Evolutionary conservation across 208 protist species (phyloP), one percentile per base, ranked within the genome.

Genomic region (Leishmania martiniquensis): DNA sequence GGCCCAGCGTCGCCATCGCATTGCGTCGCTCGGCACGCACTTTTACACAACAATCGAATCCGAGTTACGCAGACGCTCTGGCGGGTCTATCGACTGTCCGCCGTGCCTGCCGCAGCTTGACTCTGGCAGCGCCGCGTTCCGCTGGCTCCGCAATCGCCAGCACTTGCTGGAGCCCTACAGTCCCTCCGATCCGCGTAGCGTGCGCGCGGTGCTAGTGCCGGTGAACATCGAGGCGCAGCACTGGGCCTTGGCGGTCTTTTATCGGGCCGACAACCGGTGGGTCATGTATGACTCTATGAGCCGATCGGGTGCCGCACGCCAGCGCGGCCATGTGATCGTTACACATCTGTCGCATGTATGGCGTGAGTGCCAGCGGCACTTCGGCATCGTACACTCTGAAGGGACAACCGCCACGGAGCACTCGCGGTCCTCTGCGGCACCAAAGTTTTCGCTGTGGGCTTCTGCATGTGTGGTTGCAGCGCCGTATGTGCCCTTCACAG

Each of bases 41-140:
- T 96, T 96, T 65, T 96, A 89, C 80, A 85, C 90, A 45, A 89
- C 90, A 72, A 88, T 96, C 57, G 77, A 91, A 71, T 75, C 83
- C 1, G 90, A 96, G 73, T 29, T 93, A 49, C 2, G 42, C 20
- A 1, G 32, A 15, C 12, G 13, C 4, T 32, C 13, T 10, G 6
- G 7, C 66, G 57, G 13, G 4, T 32, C 20, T 12, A 6, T 20
- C 15, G 4, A 42, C 42, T 13, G 25, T 47, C 42, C 37, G 29
- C 65, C 22, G 29, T 12, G 22, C 12, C 72, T 89, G 9, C 84
- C 85, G 2, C 78, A 73, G 15, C 76, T 94, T 32, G 42, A 71
- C 7, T 52, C 77, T 17, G 78, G 77, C 37, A 92, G 85, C 72
- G 85, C 83, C 42, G 75, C 91, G 4, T 80, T 93, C 74, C 92